Evolutionary conservation across 805 yeast genomes (phyloP), one percentile per base, ranked within the genome.

Genomic region (Lachancea quebecensis): DNA sequence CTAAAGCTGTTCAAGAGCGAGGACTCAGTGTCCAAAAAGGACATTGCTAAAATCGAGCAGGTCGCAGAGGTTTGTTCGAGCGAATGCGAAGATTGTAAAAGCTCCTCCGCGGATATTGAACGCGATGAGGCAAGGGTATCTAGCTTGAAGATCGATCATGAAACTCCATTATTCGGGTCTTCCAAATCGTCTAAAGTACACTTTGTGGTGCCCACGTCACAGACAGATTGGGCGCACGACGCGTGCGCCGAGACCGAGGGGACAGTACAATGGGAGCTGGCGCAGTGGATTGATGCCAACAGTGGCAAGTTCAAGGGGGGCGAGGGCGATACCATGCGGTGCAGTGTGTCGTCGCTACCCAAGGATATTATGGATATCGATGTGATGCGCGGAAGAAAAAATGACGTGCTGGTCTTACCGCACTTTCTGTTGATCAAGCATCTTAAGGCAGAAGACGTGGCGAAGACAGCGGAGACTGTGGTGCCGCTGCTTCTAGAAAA

Each of bases 161-260:
- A 55, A 17, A 57, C 52, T 18, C 74, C 74, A 6, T 68, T 89
- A 27, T 88, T 85, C 78, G 81, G 83, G 47, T 72, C 90, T 5
- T 80, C 95, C 0, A 75, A 74, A 50, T 80, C 85, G 1, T 79
- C 79, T 37, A 82, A 80, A 2, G 58, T 83, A 18, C 97, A 90
- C 53, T 68, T 88, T 17, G 66, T 91, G 30, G 81, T 90, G 0
- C 84, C 96, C 2, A 89, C 97, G 0, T 95, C 93, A 10, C 80
- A 81, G 53, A 60, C 76, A 0, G 95, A 91, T 64, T 91, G 99
- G 99, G 69, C 66, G 12, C 91, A 78, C 50, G 85, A 85, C 57
- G 86, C 95, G 2, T 70, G 73, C 8, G 38, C 21, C 15, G 68
- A 62, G 28, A 76, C 73, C 28, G 42, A 57, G 18, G 65, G 69